Percentiles rank a stretch among this genome's conserved stretches.
phyloP scores from a whole-genome alignment of 768 basidiomycete genomes.

The Pulveroboletus sp. region DNA sequence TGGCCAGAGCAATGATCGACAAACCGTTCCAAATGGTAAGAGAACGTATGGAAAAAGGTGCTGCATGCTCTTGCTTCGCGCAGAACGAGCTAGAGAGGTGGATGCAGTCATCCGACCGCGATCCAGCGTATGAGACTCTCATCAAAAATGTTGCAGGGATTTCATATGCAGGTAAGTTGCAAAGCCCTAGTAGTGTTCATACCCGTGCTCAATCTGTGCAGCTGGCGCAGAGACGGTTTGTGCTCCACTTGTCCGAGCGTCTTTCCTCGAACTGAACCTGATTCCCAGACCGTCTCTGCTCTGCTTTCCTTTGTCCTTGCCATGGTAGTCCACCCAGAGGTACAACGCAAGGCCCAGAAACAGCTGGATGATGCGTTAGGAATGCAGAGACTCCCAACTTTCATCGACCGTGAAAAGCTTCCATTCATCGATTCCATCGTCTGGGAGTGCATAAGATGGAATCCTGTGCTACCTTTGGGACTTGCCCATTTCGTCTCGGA shows the following conservation, averaged over 20 bases:
- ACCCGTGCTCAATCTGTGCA: conserved; percentile 9
- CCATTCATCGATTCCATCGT: conserved; percentile 37
- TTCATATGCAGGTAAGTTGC: conserved; percentile 42
- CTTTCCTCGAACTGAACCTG: conserved; percentile 11
- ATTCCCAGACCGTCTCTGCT: conserved; percentile 45
- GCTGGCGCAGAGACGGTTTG: conserved; percentile 27
- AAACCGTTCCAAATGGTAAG: conserved; percentile 44
- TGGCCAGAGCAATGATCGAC: conserved; percentile 30
- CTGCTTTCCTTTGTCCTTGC: conserved; percentile 51
- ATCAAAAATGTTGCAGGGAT: conserved; percentile 51
- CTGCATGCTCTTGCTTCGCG: conserved; percentile 41
- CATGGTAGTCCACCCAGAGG: conserved; percentile 52
- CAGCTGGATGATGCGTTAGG: conserved; percentile 52
- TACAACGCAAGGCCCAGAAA: conserved; percentile 46
- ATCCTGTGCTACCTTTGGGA: conserved; percentile 34
- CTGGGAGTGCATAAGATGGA: conserved; percentile 41
- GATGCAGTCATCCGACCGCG: conserved; percentile 14
- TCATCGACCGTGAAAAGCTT: conserved; percentile 40
- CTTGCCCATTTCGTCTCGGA: conserved; percentile 24
- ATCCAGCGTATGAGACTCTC: conserved; percentile 40
- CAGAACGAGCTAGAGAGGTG: conserved; percentile 39
- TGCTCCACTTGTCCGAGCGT: conserved; percentile 22
- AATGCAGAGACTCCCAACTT: conserved; percentile 42
- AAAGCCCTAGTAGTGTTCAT: neutral
- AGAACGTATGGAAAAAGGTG: conserved; percentile 39